A percentile compares a stretch with the other conserved stretches of the same genome.
Evolutionary conservation across 179 eudicot species (phyloP).

Genomic region (Spergularia azorica): DNA sequence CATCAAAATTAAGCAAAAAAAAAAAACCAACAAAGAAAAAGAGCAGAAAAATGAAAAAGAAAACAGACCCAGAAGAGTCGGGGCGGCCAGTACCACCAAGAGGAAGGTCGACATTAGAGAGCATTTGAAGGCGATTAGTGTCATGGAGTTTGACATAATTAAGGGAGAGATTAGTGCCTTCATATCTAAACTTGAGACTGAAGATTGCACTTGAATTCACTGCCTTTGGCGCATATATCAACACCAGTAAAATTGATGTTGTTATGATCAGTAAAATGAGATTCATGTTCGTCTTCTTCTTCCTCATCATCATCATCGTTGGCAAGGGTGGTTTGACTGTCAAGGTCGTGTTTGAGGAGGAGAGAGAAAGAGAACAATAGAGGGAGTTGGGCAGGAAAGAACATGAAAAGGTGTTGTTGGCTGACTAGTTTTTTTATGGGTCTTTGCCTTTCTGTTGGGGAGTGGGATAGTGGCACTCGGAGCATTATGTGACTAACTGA

Average conservation of each 20-base stretch:
- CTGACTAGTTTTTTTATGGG: background rate
- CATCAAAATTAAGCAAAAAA: background rate
- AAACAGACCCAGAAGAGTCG: conserved; percentile 44
- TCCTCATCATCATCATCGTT: conserved; percentile 6
- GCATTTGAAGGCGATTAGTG: conserved; percentile 47
- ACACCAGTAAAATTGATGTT: conserved; percentile 17
- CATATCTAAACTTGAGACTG: conserved; percentile 43
- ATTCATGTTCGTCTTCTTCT: background rate
- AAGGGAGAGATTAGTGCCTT: conserved; percentile 43
- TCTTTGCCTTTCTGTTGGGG: background rate
- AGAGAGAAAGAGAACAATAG: background rate
- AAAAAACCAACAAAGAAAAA: background rate
- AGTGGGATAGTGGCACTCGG: too few species aligned
- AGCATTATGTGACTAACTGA: too few species aligned
- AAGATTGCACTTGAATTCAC: conserved; percentile 36
- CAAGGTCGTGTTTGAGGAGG: background rate
- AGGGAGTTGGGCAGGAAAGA: background rate
- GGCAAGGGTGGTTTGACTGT: background rate
- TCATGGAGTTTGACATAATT: conserved; percentile 43
- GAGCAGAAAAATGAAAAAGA: background rate
- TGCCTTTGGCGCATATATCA: background rate
- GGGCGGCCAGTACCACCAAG: conserved; percentile 46
- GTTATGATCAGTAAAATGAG: conserved; percentile 7
- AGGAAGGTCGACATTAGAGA: conserved; percentile 47
- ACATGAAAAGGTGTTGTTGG: background rate